phyloP scores from a whole-genome alignment of 306 rosid species.

The Begonia masoniana region DNA sequence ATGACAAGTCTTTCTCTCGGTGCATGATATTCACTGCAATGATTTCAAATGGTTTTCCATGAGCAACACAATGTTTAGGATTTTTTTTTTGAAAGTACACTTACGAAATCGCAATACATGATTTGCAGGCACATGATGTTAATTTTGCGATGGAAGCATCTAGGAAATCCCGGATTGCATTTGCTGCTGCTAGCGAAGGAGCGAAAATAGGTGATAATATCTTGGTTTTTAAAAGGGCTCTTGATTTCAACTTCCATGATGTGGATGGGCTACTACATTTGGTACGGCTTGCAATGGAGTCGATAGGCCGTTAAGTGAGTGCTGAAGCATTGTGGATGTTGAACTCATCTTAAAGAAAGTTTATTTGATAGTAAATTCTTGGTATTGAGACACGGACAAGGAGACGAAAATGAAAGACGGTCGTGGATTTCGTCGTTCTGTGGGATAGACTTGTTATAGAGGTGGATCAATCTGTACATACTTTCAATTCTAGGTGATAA shows the following conservation, averaged over 20 bases:
- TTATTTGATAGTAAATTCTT: not conserved
- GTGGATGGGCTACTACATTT: constrained; percentile 73
- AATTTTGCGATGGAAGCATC: constrained; percentile 93
- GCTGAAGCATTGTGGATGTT: not conserved
- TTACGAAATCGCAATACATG: not conserved
- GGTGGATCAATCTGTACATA: not conserved
- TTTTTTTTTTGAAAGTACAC: not conserved
- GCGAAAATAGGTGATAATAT: constrained; percentile 43
- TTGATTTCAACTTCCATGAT: constrained; percentile 87
- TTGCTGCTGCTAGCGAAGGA: constrained; percentile 51
- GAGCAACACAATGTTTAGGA: not conserved
- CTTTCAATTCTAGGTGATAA: not conserved
- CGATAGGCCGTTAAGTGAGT: constrained; percentile 32
- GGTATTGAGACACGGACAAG: not conserved
- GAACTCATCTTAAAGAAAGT: not conserved
- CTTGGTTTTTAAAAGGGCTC: constrained; percentile 73
- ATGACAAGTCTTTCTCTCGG: no score
- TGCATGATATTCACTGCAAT: no score
- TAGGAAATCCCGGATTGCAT: constrained; percentile 64
- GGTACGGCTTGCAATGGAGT: constrained; percentile 73
- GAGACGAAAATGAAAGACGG: no score
- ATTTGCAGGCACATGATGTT: constrained; percentile 74
- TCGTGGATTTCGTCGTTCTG: no score
- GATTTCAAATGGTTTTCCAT: no score
- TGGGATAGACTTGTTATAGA: not conserved